A percentile compares a stretch with the other conserved stretches of the same genome.
phyloP scores from a whole-genome alignment of 768 basidiomycete species.

The Scleroderma bovista region DNA sequence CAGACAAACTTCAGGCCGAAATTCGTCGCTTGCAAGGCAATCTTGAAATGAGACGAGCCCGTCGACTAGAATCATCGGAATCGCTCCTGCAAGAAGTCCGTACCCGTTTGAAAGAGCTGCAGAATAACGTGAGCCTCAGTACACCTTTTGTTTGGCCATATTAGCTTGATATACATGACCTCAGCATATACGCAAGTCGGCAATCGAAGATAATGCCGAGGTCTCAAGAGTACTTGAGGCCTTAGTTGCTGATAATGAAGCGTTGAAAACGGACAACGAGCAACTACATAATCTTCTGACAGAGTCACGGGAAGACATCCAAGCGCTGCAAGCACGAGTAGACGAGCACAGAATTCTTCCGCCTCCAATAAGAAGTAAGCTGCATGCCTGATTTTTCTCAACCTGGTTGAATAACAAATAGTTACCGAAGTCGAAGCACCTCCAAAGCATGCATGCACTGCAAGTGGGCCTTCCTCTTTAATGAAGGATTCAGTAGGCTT shows the following conservation, averaged over 20 bases:
- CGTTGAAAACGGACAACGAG: constrained; percentile 72
- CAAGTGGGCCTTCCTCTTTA: constrained; percentile 41
- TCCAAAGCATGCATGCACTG: constrained; percentile 36
- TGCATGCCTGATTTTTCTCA: not conserved
- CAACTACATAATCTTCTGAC: constrained; percentile 71
- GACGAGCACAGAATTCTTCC: constrained; percentile 62
- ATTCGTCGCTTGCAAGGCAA: constrained; percentile 58
- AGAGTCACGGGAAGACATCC: constrained; percentile 74
- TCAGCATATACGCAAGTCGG: constrained; percentile 37
- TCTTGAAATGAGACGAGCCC: constrained; percentile 53
- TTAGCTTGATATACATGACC: constrained; percentile 13
- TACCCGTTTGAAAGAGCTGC: constrained; percentile 54
- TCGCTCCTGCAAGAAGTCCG: constrained; percentile 63
- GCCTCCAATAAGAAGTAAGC: constrained; percentile 40
- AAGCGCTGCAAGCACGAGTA: constrained; percentile 62
- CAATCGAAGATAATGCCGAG: constrained; percentile 45
- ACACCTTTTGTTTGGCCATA: not conserved
- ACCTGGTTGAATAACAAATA: not conserved
- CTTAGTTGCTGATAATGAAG: constrained; percentile 83
- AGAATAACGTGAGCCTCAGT: constrained; percentile 47
- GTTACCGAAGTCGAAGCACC: constrained; percentile 24
- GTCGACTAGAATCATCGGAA: constrained; percentile 62
- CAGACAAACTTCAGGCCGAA: constrained; percentile 68
- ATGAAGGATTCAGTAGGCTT: constrained; percentile 41
- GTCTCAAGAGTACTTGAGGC: constrained; percentile 69